A percentile compares a stretch with the other conserved stretches of the same genome.
These are phyloP conservation scores for Zizania palustris DNA, from an alignment of 202 grass and related monocot genomes.

Conservation along the genomic window DNA sequence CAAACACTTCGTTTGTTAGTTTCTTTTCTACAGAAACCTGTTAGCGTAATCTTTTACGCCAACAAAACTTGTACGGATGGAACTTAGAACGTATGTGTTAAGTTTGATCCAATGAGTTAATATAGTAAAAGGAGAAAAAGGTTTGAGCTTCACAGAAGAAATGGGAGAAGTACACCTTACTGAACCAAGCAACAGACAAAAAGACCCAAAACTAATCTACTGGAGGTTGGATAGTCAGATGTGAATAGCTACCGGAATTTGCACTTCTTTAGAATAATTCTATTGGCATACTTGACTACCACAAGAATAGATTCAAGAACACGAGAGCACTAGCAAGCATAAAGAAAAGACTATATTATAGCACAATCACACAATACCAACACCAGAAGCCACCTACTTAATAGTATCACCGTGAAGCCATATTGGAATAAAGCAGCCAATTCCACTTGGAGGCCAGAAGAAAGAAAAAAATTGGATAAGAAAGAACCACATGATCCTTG, in stretches of 20 bases:
- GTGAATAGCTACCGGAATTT: conserved; percentile 10
- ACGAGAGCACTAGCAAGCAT: conserved; percentile 1
- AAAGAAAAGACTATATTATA: conserved; percentile 3
- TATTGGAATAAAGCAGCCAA: conserved; percentile 37
- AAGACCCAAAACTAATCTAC: conserved; percentile 3
- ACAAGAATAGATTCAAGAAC: conserved; percentile 48
- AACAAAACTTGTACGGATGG: not conserved
- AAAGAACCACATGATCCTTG: not conserved
- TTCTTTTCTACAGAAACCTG: no score
- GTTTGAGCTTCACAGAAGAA: conserved; percentile 24
- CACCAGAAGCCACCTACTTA: conserved; percentile 49
- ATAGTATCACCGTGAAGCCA: conserved; percentile 21
- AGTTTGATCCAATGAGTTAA: conserved; percentile 30
- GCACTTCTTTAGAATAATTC: conserved; percentile 20
- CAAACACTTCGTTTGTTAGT: no score
- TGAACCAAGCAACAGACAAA: conserved; percentile 35
- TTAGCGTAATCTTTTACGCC: no score
- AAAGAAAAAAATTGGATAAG: not conserved
- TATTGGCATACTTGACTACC: conserved; percentile 25
- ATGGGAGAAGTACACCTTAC: conserved; percentile 35
- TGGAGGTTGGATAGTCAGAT: conserved; percentile 37
- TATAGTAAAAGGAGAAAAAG: not conserved
- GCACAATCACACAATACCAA: conserved; percentile 26
- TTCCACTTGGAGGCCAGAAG: conserved; percentile 24
- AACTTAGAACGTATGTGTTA: conserved; percentile 14